phyloP scores from a whole-genome alignment of 129 eudicot genomes.

The Saussurea involucrata region DNA sequence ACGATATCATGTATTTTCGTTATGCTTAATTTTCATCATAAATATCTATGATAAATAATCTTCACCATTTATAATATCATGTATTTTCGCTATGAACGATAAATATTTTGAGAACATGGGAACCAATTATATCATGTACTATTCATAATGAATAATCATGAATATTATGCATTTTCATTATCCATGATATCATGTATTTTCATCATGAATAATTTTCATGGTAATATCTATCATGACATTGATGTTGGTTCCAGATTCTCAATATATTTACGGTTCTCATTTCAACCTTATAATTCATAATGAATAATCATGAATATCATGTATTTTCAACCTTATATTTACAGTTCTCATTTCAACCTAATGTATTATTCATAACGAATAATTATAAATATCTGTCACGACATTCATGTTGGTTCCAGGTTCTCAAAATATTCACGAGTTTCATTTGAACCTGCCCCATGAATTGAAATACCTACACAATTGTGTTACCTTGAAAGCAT shows the following conservation, averaged over 20 bases:
- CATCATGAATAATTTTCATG: background rate
- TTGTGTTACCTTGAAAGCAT: slow-evolving; percentile 28
- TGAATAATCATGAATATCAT: no score
- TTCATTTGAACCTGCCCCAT: background rate
- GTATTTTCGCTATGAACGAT: background rate
- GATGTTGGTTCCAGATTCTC: no score
- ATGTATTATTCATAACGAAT: no score
- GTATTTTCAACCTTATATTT: no score
- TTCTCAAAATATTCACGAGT: background rate
- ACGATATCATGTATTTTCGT: background rate
- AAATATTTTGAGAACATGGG: no score
- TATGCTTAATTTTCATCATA: background rate
- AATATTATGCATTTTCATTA: background rate
- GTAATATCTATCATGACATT: no score
- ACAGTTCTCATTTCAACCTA: no score
- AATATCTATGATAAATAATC: no score
- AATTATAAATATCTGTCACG: background rate
- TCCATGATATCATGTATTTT: background rate
- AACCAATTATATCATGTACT: no score
- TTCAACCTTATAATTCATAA: no score
- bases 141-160: no score
- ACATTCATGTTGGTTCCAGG: background rate
- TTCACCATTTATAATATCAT: background rate
- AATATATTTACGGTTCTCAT: no score
- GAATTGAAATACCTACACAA: background rate